Percentiles rank a stretch among this genome's conserved stretches.
Conservation (phyloP, 2,329 filamentous ascomycete species). For the Nannizziopsis barbatae region DNA sequence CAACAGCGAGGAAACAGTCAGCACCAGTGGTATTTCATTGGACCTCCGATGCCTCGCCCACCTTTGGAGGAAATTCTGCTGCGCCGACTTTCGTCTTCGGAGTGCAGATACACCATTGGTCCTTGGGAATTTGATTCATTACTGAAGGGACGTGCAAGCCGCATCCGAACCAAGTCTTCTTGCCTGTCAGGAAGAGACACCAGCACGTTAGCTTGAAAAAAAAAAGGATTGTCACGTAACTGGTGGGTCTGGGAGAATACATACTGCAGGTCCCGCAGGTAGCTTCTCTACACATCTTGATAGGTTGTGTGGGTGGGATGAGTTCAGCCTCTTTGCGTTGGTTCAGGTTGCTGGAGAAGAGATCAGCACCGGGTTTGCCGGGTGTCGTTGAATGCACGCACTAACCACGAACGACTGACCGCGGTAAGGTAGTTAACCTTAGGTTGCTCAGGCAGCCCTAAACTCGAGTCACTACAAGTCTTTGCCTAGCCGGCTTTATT, state of each 20-base stretch:
- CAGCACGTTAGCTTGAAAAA: neutral
- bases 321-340: neutral
- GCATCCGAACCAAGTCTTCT: conserved; percentile 45
- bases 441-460: too few species aligned
- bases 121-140: conserved; percentile 41
- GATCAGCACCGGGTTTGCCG: too few species aligned
- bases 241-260: neutral
- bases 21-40: neutral
- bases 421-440: too few species aligned
- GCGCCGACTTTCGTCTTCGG: conserved; percentile 44
- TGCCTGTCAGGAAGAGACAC: conserved; percentile 28
- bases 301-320: neutral
- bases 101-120: conserved; percentile 46
- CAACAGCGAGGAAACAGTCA: neutral
- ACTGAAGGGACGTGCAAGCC: conserved; percentile 42
- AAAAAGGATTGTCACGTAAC: neutral
- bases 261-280: conserved; percentile 13
- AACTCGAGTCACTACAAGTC: too few species aligned
- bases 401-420: neutral
- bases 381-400: too few species aligned
- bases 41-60: conserved; percentile 19
- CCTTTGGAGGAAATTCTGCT: conserved; percentile 45
- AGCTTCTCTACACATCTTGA: conserved; percentile 16
- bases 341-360: too few species aligned
- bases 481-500: too few species aligned